A percentile compares a stretch with the other conserved stretches of the same genome.
Evolutionary conservation across 306 rosid species (phyloP).

Genomic region (Gynostemma pentaphyllum): DNA sequence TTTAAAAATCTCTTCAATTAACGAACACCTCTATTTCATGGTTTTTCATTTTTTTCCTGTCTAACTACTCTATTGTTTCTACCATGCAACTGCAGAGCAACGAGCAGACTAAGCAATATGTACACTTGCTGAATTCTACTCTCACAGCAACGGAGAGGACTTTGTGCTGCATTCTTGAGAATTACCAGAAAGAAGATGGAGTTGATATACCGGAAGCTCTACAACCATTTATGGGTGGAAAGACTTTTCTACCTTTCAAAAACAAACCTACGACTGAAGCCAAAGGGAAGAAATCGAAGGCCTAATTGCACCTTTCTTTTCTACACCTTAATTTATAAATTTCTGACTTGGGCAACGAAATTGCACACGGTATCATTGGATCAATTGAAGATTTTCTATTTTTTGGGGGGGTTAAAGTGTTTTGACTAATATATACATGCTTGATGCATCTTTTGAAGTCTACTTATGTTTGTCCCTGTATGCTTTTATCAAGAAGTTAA

Average conservation of each 20-base stretch:
- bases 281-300: slow-evolving; percentile 99
- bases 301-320: slow-evolving; percentile 40
- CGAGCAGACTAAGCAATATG: slow-evolving; percentile 71
- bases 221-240: slow-evolving; percentile 66
- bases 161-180: slow-evolving; percentile 89
- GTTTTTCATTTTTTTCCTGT: background rate
- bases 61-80: slow-evolving; percentile 1
- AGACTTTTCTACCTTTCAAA: slow-evolving; percentile 73
- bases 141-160: slow-evolving; percentile 98
- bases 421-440: background rate
- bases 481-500: background rate
- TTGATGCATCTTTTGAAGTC: background rate
- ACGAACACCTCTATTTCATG: no score
- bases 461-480: background rate
- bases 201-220: slow-evolving; percentile 74
- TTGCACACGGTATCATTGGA: background rate
- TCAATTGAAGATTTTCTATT: background rate
- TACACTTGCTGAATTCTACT: slow-evolving; percentile 82
- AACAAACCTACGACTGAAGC: slow-evolving; percentile 41
- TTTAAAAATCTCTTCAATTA: no score
- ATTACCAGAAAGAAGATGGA: slow-evolving; percentile 82
- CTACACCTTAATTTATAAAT: background rate
- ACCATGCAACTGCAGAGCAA: slow-evolving; percentile 42
- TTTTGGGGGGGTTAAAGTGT: background rate
- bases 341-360: background rate